Evolutionary conservation across 176 grass and related monocot species (phyloP).

Genomic region (Neostapfia colusana): DNA sequence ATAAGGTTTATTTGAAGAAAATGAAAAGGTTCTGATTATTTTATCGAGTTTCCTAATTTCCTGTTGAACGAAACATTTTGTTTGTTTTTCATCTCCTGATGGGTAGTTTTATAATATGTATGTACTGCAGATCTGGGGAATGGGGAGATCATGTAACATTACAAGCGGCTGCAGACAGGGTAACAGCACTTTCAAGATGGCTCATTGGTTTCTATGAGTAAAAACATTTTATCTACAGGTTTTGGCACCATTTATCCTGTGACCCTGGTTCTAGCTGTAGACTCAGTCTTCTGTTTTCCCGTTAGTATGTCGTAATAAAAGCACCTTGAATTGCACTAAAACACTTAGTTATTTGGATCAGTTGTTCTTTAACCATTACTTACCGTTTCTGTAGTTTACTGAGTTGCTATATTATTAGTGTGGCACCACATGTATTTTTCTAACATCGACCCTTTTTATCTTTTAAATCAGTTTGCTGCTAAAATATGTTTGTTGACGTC

Average conservation of each 20-base stretch:
- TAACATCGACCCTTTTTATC: constrained; percentile 26
- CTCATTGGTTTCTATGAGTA: constrained; percentile 39
- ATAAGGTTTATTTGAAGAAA: constrained; percentile 84
- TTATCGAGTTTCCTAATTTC: constrained; percentile 1
- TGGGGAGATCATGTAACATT: constrained; percentile 96
- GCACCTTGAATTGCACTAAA: background rate
- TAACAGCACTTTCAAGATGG: constrained; percentile 58
- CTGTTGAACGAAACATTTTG: constrained; percentile 1
- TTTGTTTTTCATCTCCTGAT: constrained; percentile 37
- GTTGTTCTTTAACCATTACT: constrained; percentile 15
- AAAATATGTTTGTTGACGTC: constrained; percentile 95
- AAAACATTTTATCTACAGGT: constrained; percentile 43
- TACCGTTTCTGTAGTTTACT: background rate
- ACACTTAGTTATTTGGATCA: constrained; percentile 8
- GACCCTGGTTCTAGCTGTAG: constrained; percentile 18
- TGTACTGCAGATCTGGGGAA: constrained; percentile 68
- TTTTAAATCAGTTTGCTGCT: constrained; percentile 68
- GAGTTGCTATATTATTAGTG: constrained; percentile 21
- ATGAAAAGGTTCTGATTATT: constrained; percentile 84
- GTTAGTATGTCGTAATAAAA: background rate
- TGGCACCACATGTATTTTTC: constrained; percentile 9
- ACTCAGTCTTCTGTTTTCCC: background rate
- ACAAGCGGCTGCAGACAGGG: constrained; percentile 90
- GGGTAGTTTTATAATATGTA: constrained; percentile 33
- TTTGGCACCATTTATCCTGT: constrained; percentile 43